Evolutionary conservation across 176 grass and related monocot genomes (phyloP), one percentile per base, ranked within the genome.

Genomic region (Rhynchospora breviuscula): DNA sequence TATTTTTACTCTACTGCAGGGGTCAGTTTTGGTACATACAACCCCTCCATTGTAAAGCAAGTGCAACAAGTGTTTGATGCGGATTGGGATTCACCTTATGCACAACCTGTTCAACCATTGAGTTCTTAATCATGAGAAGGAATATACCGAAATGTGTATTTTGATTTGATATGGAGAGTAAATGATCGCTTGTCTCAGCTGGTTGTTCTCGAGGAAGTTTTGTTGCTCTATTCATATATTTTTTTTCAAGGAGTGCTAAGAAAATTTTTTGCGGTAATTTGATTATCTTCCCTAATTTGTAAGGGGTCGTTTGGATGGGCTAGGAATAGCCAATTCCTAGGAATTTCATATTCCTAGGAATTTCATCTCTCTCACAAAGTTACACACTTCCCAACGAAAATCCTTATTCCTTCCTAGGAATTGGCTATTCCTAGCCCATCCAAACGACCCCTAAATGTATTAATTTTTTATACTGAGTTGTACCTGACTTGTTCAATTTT

Each of bases 1-100:
- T 98, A 98, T 86, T 98, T 98, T 83, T 93, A 94, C 75, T 90
- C 92, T 19, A 98, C 95, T 0, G 87, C 90, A 0, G 95, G 95
- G 7, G 95, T 93, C 25, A 98, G 92, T 91, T 98, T 94, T 7
- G 95, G 95, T 5, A 95, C 90, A 5, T 94, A 93, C 54, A 58
- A 85, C 45, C 85, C 89, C 13, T 84, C 86, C 87, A 87, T 93
- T 43, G 92, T 95, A 2, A 46, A 57, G 1, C 95, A 93, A 85
- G 81, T 98, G 82, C 89, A 93, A 10, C 92, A 95, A 21, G 61
- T 98, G 25, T 98, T 98, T 1, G 90, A 94, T 62, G 90, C 89
- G 0, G 92, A 95, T 80, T 95, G 95, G 95, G 87, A 86, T 72
- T 97, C 95, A 35, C 90, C 86, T 7, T 95, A 98, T 76, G 86